Evolutionary conservation across 345 rosid species (phyloP).

Genomic region (Salix dunnii): DNA sequence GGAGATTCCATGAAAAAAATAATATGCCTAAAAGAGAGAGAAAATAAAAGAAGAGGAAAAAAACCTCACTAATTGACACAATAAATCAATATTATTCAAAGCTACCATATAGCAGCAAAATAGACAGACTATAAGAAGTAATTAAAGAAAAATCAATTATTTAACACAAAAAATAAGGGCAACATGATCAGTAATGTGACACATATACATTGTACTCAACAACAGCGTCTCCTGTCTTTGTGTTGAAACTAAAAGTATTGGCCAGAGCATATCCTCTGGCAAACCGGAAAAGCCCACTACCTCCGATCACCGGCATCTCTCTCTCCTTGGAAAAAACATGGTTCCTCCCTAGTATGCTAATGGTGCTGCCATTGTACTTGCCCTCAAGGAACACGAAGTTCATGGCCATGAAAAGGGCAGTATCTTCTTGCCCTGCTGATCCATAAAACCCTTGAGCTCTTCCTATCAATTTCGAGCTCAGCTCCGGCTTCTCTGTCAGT

Average conservation of each 20-base stretch:
- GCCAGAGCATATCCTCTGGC: constrained; percentile 57
- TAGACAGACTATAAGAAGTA: too few relatives aligned
- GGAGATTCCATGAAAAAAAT: too few relatives aligned
- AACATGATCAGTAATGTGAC: background rate
- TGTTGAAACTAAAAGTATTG: constrained; percentile 29
- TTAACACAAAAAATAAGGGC: too few relatives aligned
- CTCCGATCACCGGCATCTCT: constrained; percentile 65
- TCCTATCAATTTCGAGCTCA: background rate
- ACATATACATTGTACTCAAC: constrained; percentile 41
- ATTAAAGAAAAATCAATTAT: too few relatives aligned
- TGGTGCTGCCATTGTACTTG: constrained; percentile 22
- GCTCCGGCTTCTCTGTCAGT: background rate
- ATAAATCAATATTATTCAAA: too few relatives aligned
- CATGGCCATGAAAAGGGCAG: constrained; percentile 10
- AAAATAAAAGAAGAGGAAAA: too few relatives aligned
- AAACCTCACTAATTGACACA: too few relatives aligned
- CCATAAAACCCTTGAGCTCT: constrained; percentile 5
- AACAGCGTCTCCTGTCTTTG: constrained; percentile 36
- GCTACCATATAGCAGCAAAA: too few relatives aligned
- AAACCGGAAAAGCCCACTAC: constrained; percentile 56
- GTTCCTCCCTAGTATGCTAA: constrained; percentile 47
- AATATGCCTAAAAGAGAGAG: too few relatives aligned
- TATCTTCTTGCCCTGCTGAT: background rate
- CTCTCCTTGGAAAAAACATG: constrained; percentile 28
- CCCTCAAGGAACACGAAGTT: constrained; percentile 11